Base-by-base conservation (phyloP, 179 eudicot species). In the Patellifolia procumbens region DNA sequence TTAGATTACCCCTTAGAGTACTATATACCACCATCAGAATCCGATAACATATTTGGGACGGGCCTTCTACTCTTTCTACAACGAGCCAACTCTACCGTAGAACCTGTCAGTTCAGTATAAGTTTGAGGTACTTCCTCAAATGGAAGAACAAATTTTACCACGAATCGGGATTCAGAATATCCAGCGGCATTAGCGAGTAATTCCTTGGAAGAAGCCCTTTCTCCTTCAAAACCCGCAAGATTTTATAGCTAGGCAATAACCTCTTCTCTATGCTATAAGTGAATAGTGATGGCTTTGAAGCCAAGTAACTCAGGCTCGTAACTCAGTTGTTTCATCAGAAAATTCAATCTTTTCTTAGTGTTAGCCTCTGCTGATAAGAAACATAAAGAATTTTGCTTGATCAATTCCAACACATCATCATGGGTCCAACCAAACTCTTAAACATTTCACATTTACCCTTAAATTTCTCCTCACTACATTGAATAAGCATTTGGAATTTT, bases 71-170 rank as follows among this genome's bases (percentile, higher is more conserved):
- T 34, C 3, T 62, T 32, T 24, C 26, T 31, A 19, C 67, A 32
- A 3, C 34, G 24, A 62, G 67, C 42, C 42, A 24, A 11, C 31
- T 9, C 28, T 5, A 56, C 28, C 3, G 29, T 1, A 24, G 31
- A 56, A 56, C 56, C 59, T 17, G 16, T 29, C 1, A 49, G 29
- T 24, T 70, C n/a, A 22, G 35, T 43, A 53, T 53, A 72, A 53
- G 34, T 31, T 55, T 55, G n/a, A 72, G n/a, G 48, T 20, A 53
- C 29, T 45, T 73, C 77, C 55, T 72, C 67, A 68, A 34, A 78
- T 62, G 81, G 81, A 31, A 37, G 6, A 37, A 78, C 45, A 39
- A 70, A 78, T 60, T 31, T 46, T 43, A 20, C 20, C 46, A 78
- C 39, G 51, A 78, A 78, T 9, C 15, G 11, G 52, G 63, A 22